Conservation (phyloP, 2,329 filamentous ascomycete species). For the Thielaviopsis euricoi region DNA sequence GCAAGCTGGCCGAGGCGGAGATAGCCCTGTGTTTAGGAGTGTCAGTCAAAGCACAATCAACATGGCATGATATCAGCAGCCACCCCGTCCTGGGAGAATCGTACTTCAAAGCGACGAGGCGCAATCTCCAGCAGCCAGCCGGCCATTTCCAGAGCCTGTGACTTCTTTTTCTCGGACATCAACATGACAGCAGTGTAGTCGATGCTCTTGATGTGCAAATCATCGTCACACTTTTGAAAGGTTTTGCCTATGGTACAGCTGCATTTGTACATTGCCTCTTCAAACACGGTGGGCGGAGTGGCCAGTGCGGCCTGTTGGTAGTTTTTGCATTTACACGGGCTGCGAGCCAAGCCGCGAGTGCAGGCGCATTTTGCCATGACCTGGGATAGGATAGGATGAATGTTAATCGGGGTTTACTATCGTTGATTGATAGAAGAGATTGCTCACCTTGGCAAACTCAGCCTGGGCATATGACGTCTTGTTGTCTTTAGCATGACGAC, state of each 20-base stretch:
- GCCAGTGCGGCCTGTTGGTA: conserved; percentile 20
- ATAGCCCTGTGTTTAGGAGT: conserved; percentile 20
- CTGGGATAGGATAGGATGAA: background rate
- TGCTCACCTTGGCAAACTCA: too few species aligned
- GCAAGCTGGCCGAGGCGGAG: conserved; percentile 25
- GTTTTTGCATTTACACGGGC: conserved; percentile 24
- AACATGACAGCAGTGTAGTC: conserved; percentile 24
- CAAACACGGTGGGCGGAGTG: conserved; percentile 18
- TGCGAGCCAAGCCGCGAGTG: conserved; percentile 19
- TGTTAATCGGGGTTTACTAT: too few species aligned
- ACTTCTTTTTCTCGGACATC: conserved; percentile 23
- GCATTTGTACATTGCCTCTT: conserved; percentile 26
- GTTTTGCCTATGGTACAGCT: conserved; percentile 21
- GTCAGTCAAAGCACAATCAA: too few species aligned
- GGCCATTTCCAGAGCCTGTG: conserved; percentile 23
- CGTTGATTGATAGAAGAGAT: too few species aligned
- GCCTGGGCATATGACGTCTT: too few species aligned
- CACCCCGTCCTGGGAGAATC: conserved; percentile 2
- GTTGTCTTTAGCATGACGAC: too few species aligned
- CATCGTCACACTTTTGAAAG: conserved; percentile 24
- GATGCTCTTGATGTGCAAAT: conserved; percentile 23
- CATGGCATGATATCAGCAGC: too few species aligned
- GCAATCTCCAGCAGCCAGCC: conserved; percentile 28
- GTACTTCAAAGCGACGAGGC: conserved; percentile 24
- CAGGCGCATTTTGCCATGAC: conserved; percentile 18